phyloP scores from a whole-genome alignment of 2,329 filamentous ascomycete species.

The Epichloe brachyelytri region DNA sequence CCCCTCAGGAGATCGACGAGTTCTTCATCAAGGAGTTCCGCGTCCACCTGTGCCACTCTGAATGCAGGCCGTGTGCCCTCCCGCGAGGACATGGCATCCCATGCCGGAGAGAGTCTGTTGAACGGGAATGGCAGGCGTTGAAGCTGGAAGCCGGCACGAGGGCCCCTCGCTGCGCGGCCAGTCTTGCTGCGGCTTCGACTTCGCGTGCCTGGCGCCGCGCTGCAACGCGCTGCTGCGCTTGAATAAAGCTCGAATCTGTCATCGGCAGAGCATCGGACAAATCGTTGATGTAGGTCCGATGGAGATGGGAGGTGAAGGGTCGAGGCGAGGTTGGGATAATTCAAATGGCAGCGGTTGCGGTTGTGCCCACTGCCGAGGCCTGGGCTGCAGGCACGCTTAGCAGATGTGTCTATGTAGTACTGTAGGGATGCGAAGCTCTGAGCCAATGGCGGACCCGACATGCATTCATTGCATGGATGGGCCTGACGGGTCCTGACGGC shows the following conservation, averaged over 20 bases:
- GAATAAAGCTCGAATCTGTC: conserved; percentile 59
- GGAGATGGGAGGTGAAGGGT: background rate
- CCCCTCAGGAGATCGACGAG: conserved; percentile 71
- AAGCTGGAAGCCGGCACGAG: conserved; percentile 40
- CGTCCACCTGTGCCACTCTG: conserved; percentile 90
- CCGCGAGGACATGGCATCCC: conserved; percentile 59
- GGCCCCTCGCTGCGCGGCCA: conserved; percentile 36
- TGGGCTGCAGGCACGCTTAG: no score
- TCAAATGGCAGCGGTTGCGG: no score
- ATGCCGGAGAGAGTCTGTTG: conserved; percentile 45
- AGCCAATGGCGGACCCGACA: no score
- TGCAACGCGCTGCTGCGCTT: conserved; percentile 76
- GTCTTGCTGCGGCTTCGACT: conserved; percentile 45
- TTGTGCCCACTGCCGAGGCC: no score
- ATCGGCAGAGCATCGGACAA: conserved; percentile 24
- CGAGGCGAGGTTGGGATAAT: no score
- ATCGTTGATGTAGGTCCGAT: background rate
- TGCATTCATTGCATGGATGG: no score
- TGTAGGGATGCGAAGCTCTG: no score
- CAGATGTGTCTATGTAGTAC: no score
- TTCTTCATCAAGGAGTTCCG: conserved; percentile 89
- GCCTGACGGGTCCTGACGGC: no score
- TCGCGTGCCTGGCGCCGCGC: conserved; percentile 69
- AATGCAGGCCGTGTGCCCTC: conserved; percentile 77
- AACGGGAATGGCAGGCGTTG: conserved; percentile 50